Conservation (phyloP, 768 basidiomycete genomes). For the Hydnomerulius pinastri region DNA sequence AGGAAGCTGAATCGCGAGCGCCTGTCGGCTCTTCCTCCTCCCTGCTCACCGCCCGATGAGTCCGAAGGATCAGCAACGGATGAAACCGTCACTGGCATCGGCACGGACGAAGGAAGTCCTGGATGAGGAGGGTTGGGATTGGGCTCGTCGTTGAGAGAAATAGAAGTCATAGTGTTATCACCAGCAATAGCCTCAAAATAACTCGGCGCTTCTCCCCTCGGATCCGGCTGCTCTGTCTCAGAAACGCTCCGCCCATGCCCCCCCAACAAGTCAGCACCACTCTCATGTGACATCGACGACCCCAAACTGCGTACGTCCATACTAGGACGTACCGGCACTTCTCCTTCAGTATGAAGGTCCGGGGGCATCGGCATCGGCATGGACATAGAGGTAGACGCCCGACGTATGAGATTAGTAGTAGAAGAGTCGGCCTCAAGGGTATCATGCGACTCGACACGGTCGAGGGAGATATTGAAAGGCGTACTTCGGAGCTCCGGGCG, state of each 20-base stretch:
- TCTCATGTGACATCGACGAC: conserved; percentile 20
- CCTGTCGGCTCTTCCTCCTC: conserved; percentile 11
- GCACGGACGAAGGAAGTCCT: background rate
- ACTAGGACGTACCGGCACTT: conserved; percentile 10
- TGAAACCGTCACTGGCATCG: background rate
- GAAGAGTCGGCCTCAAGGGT: conserved; percentile 23
- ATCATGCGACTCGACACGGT: conserved; percentile 27
- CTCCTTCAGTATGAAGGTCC: conserved; percentile 5
- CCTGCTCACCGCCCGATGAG: background rate
- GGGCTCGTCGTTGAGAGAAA: conserved; percentile 24
- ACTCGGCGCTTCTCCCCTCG: conserved; percentile 65
- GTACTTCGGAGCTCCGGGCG: conserved; percentile 6
- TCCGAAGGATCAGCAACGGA: background rate
- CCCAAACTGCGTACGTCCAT: conserved; percentile 19
- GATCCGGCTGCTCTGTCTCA: conserved; percentile 27
- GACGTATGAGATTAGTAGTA: conserved; percentile 22
- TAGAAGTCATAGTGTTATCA: conserved; percentile 7
- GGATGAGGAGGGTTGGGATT: conserved; percentile 4
- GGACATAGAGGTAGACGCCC: conserved; percentile 4
- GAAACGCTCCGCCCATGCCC: conserved; percentile 16
- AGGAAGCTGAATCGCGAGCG: conserved; percentile 55
- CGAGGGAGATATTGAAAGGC: conserved; percentile 20
- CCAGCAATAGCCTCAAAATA: conserved; percentile 52
- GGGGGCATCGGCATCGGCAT: conserved; percentile 19
- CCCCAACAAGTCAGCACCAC: conserved; percentile 21